A percentile compares a stretch with the other conserved stretches of the same genome.
Conservation (phyloP, 2,329 filamentous ascomycete genomes). For the Curvularia lunata region DNA sequence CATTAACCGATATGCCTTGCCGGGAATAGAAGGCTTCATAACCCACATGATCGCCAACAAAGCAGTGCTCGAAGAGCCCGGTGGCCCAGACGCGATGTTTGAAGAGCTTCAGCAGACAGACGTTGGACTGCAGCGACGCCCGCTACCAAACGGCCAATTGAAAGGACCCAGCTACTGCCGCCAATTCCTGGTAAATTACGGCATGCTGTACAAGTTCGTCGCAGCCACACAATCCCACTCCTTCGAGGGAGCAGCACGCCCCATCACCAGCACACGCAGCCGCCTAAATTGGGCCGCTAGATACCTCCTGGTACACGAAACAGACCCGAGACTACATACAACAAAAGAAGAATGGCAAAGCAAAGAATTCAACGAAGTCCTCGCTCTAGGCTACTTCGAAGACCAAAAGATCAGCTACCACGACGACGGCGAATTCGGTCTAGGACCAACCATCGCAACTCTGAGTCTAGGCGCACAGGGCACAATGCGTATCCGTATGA, state of each 20-base stretch:
- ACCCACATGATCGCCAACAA: constrained; percentile 65
- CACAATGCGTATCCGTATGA: constrained; percentile 64
- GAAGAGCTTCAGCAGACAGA: constrained; percentile 51
- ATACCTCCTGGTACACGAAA: constrained; percentile 46
- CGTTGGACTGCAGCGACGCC: constrained; percentile 40
- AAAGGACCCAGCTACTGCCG: constrained; percentile 57
- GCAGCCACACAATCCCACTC: constrained; percentile 54
- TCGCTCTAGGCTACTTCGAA: constrained; percentile 69
- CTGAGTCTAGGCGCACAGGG: constrained; percentile 64
- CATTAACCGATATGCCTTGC: constrained; percentile 55
- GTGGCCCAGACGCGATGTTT: constrained; percentile 69
- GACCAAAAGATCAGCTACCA: constrained; percentile 66
- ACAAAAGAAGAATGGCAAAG: constrained; percentile 17
- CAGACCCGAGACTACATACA: constrained; percentile 18
- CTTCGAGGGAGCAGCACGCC: constrained; percentile 40
- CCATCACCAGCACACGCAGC: constrained; percentile 59
- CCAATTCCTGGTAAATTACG: constrained; percentile 64
- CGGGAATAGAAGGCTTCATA: constrained; percentile 54
- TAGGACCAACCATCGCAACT: constrained; percentile 68
- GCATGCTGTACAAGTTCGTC: constrained; percentile 71
- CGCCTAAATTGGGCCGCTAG: constrained; percentile 63
- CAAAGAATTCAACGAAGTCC: constrained; percentile 66
- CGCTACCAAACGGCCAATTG: constrained; percentile 26
- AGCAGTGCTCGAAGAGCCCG: constrained; percentile 57
- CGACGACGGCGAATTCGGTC: constrained; percentile 68